These are phyloP conservation scores for Cordyceps fumosorosea DNA, from an alignment of 2,329 filamentous ascomycete genomes.

Conservation along the genomic window DNA sequence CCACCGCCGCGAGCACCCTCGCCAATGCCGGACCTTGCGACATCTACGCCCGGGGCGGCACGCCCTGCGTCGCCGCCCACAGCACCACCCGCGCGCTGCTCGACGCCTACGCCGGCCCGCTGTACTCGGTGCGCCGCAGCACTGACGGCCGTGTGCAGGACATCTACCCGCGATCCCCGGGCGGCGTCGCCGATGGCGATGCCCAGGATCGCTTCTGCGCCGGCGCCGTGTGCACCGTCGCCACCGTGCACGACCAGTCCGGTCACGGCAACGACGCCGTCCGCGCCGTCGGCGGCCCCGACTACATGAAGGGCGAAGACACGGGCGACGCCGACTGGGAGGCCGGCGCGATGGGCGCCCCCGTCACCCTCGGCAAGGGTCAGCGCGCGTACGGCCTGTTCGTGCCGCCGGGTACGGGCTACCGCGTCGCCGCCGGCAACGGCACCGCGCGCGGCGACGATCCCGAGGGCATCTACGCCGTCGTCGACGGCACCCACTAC, in stretches of 20 bases:
- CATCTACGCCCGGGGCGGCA: conserved; percentile 49
- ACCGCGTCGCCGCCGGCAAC: conserved; percentile 49
- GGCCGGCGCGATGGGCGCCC: conserved; percentile 52
- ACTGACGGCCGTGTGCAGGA: conserved; percentile 39
- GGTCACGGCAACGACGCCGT: conserved; percentile 53
- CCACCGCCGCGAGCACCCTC: conserved; percentile 30
- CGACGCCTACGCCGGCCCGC: conserved; percentile 40
- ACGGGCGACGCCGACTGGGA: conserved; percentile 47
- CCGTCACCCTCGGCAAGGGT: conserved; percentile 49
- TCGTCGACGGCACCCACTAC: conserved; percentile 54
- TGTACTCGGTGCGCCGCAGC: conserved; percentile 53
- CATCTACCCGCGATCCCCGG: conserved; percentile 46
- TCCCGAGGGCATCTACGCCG: conserved; percentile 53
- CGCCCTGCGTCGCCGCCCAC: conserved; percentile 55
- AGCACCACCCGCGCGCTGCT: conserved; percentile 58
- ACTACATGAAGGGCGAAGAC: conserved; percentile 21
- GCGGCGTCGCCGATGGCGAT: conserved; percentile 55
- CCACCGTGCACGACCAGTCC: conserved; percentile 60
- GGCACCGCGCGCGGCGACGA: conserved; percentile 49
- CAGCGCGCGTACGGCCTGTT: conserved; percentile 59
- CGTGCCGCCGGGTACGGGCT: conserved; percentile 54
- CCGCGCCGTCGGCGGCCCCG: conserved; percentile 50
- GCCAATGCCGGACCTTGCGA: conserved; percentile 52
- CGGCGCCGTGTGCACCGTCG: conserved; percentile 55
- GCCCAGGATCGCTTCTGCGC: conserved; percentile 56